phyloP scores from a whole-genome alignment of 257 asterid species.

The Cordia subcordata region DNA sequence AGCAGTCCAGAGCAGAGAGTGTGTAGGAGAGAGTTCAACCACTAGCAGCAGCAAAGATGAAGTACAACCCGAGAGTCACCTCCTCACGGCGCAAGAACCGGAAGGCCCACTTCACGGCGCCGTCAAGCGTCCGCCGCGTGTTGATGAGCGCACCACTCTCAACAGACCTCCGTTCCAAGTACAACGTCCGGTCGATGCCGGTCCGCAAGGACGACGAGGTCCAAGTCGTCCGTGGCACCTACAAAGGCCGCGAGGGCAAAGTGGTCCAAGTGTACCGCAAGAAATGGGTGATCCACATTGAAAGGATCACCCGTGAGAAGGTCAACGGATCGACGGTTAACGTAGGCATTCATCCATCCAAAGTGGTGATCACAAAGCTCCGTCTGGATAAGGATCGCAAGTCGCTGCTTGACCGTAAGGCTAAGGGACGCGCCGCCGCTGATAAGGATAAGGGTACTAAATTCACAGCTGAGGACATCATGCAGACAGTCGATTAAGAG shows the following conservation, averaged over 20 bases:
- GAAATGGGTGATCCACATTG: conserved; percentile 93
- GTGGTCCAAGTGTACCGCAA: conserved; percentile 82
- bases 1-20: conserved; percentile 1
- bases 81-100: conserved; percentile 86
- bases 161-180: conserved; percentile 58
- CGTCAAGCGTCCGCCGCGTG: conserved; percentile 80
- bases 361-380: conserved; percentile 69
- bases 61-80: conserved; percentile 70
- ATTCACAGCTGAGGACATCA: conserved; percentile 70
- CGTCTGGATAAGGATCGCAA: conserved; percentile 81
- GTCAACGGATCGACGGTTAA: conserved; percentile 83
- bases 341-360: conserved; percentile 73
- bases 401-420: conserved; percentile 75
- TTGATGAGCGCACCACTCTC: conserved; percentile 78
- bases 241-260: conserved; percentile 88
- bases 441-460: conserved; percentile 89
- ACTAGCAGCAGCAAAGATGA: conserved; percentile 48
- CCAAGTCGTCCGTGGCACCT: conserved; percentile 79
- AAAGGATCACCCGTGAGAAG: conserved; percentile 81
- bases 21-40: background rate
- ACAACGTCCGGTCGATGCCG: conserved; percentile 77
- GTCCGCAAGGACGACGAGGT: conserved; percentile 91
- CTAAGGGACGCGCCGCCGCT: conserved; percentile 78
- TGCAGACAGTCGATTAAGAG: conserved; percentile 64
- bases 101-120: conserved; percentile 92